phyloP scores from a whole-genome alignment of 2,329 filamentous ascomycete genomes.

The Didymella arachidicola region DNA sequence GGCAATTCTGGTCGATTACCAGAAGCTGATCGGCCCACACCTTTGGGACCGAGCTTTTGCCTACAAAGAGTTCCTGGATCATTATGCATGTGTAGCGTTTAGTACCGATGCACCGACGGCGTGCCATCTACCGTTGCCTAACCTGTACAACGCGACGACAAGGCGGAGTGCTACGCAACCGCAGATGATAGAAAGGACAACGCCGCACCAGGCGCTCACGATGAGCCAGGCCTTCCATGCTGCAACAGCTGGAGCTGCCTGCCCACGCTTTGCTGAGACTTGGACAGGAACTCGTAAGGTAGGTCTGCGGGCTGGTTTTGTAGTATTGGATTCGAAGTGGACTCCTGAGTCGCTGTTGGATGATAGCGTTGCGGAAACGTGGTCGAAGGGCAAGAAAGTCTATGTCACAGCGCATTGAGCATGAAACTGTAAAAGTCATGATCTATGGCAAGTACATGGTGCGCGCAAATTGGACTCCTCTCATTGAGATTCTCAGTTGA shows the following conservation, averaged over 20 bases:
- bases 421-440: background rate
- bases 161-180: slow-evolving; percentile 56
- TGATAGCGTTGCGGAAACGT: slow-evolving; percentile 57
- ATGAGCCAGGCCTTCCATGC: slow-evolving; percentile 61
- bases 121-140: slow-evolving; percentile 59
- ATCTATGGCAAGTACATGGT: background rate
- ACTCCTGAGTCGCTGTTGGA: slow-evolving; percentile 54
- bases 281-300: slow-evolving; percentile 59
- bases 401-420: background rate
- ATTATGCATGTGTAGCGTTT: slow-evolving; percentile 60
- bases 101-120: slow-evolving; percentile 66
- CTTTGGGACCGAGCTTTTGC: slow-evolving; percentile 66
- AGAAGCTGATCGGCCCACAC: slow-evolving; percentile 59
- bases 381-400: slow-evolving; percentile 17
- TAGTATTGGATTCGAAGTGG: slow-evolving; percentile 60
- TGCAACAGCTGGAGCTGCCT: slow-evolving; percentile 62
- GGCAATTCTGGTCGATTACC: slow-evolving; percentile 65
- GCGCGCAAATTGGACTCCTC: background rate
- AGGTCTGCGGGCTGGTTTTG: slow-evolving; percentile 64
- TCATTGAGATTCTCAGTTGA: background rate
- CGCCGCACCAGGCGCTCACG: slow-evolving; percentile 58
- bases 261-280: slow-evolving; percentile 62
- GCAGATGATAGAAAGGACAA: slow-evolving; percentile 28
- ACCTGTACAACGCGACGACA: slow-evolving; percentile 65
- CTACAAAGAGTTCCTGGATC: slow-evolving; percentile 63